Evolutionary conservation across 2,329 filamentous ascomycete genomes (phyloP).

Genomic region (Coniochaeta hoffmannii): DNA sequence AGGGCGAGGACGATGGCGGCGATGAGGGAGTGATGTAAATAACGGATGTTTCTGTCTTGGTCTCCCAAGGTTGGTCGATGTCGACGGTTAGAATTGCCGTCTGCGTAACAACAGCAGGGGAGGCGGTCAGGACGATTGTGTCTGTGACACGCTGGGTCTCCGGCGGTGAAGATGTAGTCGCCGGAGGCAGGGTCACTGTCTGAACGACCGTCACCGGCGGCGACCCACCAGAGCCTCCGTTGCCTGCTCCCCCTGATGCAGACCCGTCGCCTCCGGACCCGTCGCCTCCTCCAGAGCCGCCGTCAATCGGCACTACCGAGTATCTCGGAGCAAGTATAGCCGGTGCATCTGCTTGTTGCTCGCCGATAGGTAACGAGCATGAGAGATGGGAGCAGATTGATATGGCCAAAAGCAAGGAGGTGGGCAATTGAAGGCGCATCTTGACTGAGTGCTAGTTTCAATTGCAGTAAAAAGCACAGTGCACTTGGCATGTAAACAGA

Average conservation of each 20-base stretch:
- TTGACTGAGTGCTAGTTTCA: constrained; percentile 8
- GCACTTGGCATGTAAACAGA: background rate
- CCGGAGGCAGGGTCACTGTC: constrained; percentile 20
- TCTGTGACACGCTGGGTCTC: constrained; percentile 16
- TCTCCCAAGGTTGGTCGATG: constrained; percentile 11
- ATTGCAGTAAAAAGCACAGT: background rate
- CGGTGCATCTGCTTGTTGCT: constrained; percentile 7
- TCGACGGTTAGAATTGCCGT: constrained; percentile 23
- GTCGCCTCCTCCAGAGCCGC: constrained; percentile 17
- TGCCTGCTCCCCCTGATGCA: constrained; percentile 8
- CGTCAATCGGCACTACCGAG: constrained; percentile 30
- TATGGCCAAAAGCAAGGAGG: constrained; percentile 17
- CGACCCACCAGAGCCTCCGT: constrained; percentile 10
- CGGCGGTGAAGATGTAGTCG: constrained; percentile 16
- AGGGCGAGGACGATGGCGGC: background rate
- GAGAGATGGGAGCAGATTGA: constrained; percentile 11
- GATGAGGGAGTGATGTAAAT: constrained; percentile 7
- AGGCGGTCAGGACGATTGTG: constrained; percentile 18
- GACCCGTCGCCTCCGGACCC: constrained; percentile 6
- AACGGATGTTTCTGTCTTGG: constrained; percentile 7
- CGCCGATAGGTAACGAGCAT: constrained; percentile 20
- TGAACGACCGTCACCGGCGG: constrained; percentile 10
- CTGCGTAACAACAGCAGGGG: background rate
- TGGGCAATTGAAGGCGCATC: constrained; percentile 21
- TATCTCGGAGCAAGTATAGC: constrained; percentile 21